Conservation (phyloP, 768 basidiomycete genomes). For the Boletus eberwhitei region DNA sequence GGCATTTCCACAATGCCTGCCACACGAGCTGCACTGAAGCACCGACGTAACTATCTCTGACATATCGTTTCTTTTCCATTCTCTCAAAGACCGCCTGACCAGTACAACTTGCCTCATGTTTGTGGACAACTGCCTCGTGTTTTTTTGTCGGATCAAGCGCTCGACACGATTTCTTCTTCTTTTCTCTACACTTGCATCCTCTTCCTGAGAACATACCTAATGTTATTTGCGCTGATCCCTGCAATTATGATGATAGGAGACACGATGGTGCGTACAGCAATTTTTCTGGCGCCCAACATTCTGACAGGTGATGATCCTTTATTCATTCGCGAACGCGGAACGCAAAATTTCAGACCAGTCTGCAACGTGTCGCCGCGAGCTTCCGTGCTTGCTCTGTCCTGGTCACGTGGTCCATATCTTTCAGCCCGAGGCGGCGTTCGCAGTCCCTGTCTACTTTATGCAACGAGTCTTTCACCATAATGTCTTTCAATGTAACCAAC, state of each 20-base stretch:
- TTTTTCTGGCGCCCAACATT: not conserved
- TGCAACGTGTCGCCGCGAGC: constrained; percentile 24
- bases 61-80: not conserved
- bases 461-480: constrained; percentile 18
- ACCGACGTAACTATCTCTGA: not conserved
- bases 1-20: not conserved
- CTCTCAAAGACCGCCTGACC: not conserved
- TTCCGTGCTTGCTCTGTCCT: constrained; percentile 26
- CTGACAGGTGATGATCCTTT: not conserved
- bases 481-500: constrained; percentile 14
- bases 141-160: not conserved
- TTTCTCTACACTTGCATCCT: not conserved
- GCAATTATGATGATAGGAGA: not conserved
- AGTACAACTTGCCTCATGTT: constrained; percentile 9
- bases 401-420: constrained; percentile 16
- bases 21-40: not conserved
- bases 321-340: constrained; percentile 4
- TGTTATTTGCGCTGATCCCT: not conserved
- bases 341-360: not conserved
- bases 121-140: constrained; percentile 12
- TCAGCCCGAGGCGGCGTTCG: not conserved
- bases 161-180: not conserved
- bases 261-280: not conserved
- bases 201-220: not conserved
- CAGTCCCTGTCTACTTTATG: constrained; percentile 19